Conservation (phyloP, 106 monocot species). For the Dioscorea alata region DNA sequence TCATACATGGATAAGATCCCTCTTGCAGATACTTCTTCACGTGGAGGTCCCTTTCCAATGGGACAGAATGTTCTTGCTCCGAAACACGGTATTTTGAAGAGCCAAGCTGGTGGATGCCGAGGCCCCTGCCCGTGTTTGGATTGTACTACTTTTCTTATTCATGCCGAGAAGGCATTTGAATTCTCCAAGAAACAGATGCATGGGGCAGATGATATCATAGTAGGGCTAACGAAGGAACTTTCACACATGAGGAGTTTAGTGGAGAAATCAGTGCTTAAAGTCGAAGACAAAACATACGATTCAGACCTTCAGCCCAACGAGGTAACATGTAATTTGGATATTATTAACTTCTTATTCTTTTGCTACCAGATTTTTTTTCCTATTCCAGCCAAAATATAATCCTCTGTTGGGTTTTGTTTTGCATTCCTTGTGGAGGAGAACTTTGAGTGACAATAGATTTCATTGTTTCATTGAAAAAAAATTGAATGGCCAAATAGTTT, state of each 20-base stretch:
- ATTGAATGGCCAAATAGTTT: no score
- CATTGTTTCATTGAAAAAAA: no score
- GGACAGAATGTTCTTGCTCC: constrained; percentile 16
- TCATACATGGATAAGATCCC: not conserved
- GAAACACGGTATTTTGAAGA: constrained; percentile 50
- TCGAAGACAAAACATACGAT: no score
- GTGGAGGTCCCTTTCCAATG: not conserved
- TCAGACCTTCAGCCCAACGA: no score
- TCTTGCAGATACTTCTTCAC: not conserved
- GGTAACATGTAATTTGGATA: no score
- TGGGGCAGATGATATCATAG: constrained; percentile 53
- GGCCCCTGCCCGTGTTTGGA: constrained; percentile 68
- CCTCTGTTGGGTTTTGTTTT: no score
- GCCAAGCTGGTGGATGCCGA: constrained; percentile 34
- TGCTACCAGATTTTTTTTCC: no score
- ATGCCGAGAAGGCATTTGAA: constrained; percentile 62
- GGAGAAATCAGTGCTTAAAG: constrained; percentile 21
- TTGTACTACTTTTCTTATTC: constrained; percentile 38
- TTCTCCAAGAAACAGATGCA: constrained; percentile 68
- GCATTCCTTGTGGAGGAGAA: no score
- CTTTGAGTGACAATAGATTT: no score
- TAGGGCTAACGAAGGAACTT: constrained; percentile 50
- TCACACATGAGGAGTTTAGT: constrained; percentile 34
- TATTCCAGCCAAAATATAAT: no score
- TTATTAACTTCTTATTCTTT: no score